These are phyloP conservation scores for Diplodia mutila DNA, from an alignment of 2,329 filamentous ascomycete species.

Conservation along the genomic window DNA sequence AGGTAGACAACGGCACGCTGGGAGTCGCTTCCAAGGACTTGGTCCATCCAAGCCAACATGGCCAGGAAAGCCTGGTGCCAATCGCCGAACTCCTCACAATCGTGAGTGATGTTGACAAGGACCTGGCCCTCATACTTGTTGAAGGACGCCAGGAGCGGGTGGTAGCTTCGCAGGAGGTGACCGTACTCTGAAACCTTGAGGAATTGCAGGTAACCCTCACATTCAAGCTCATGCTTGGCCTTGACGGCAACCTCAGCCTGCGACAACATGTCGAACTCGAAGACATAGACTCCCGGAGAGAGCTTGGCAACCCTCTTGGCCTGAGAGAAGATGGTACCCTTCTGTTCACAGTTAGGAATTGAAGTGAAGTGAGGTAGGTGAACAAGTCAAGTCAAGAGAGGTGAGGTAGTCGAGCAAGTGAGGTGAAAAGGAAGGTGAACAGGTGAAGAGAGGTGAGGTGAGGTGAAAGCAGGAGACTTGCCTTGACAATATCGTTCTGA, in stretches of 20 bases:
- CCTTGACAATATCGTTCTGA: neutral
- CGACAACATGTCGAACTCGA: conserved; percentile 46
- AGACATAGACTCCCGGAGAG: conserved; percentile 26
- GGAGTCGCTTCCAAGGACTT: conserved; percentile 29
- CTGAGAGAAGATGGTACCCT: conserved; percentile 25
- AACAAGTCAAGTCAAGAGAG: conserved; percentile 26
- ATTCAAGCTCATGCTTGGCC: conserved; percentile 26
- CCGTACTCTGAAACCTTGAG: conserved; percentile 35
- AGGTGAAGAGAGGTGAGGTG: neutral
- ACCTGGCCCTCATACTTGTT: conserved; percentile 42
- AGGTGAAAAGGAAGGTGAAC: neutral
- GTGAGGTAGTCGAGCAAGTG: neutral
- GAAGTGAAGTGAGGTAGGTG: neutral
- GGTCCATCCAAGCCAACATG: conserved; percentile 28
- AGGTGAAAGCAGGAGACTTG: neutral
- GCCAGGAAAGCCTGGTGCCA: conserved; percentile 23
- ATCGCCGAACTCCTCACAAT: neutral
- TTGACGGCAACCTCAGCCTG: conserved; percentile 38
- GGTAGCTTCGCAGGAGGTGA: conserved; percentile 29
- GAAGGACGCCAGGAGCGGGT: conserved; percentile 32
- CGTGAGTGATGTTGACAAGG: neutral
- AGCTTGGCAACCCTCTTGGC: neutral
- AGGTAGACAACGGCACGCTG: conserved; percentile 26
- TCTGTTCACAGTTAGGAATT: neutral
- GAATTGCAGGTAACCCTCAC: conserved; percentile 27